Base-by-base conservation (phyloP, 352 stramenopile genomes). In the Phytophthora brassicae region DNA sequence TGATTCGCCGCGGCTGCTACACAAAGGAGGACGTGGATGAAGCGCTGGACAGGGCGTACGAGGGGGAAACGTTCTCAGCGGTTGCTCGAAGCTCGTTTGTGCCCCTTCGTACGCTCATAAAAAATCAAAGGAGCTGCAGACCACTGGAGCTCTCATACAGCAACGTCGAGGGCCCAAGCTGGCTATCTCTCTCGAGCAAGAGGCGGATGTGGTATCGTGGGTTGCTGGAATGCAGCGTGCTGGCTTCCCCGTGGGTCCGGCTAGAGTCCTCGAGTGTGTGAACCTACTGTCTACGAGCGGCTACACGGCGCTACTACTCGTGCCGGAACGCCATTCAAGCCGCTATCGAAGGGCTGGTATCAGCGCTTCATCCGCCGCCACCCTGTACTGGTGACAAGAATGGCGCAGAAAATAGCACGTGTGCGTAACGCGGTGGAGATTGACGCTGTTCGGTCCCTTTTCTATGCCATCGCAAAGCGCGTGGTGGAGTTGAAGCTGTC, bases 311-410 rank as follows among this genome's bases (percentile, higher is more conserved):
- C 31, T 16, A 12, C 16, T 12, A 38, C 31, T 16, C 31, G 31
- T 3, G 8, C 31, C 2, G 31, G 31, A 12, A 38, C 43, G 31
- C 36, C 24, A 5, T 42, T 39, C 35, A 47, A 44, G 4, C 26
- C 38, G n/a, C 38, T 62, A 9, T 56, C 60, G 0, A 42, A 38
- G 20, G 60, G 60, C 2, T 67, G 60, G 51, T 62, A 62, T n/a
- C n/a, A n/a, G n/a, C n/a, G n/a, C n/a, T n/a, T n/a, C n/a, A n/a
- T n/a, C n/a, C n/a, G n/a, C n/a, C n/a, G n/a, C n/a, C n/a, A 31
- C 26, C 26, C 26, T 31, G 26, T 31, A 31, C 26, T 31, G 26
- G 8, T 9, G 8, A 4, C 26, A 8, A 8, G 26, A 8, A 31
- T 8, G 26, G 26, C 26, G 8, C 26, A 31, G 26, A 31, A 31